Base-by-base conservation (phyloP, 305 asterid genomes). In the Fraxinus floribunda region DNA sequence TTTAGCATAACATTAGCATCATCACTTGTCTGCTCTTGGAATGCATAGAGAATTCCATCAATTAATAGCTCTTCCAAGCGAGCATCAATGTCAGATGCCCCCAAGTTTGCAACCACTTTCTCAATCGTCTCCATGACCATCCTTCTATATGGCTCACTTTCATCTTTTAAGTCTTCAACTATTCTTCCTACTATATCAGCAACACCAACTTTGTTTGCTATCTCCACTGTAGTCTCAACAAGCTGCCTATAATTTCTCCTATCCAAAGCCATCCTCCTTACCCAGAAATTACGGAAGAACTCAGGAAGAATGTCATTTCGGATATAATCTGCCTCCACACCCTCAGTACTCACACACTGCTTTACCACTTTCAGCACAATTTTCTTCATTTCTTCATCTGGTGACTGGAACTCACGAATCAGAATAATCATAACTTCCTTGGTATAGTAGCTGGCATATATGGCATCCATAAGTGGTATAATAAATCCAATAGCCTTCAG, bases 71-170 rank as follows among this genome's bases (percentile, higher is more conserved):
- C 98, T 89, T 94, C 98, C 66, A 95, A 81, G 39, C 99, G 98
- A 44, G 95, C 85, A 88, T 95, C 97, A 49, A 95, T 94, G 85
- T 95, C 97, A 76, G 98, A 94, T 29, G 97, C 93, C 74, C 99
- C 98, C 83, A 95, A 85, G 84, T 95, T 94, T 2, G 92, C 88
- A 18, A 95, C 98, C 86, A 95, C 99, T 85, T 95, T 95, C 91
- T 94, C 99, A 73, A 95, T 95, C n/a, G 99, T 94, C 90, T 95
- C 99, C 99, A 95, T 95, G 52, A 95, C 99, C 99, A 95, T 95
- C 87, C 99, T 89, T 83, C 99, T 87, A 57, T 95, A 95, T 75
- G 98, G 99, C 89, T 95, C 99, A 77, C 98, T 94, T 87, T 93
- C 98, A 68, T 94, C 99, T 90, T 95, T 95, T 44, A 94, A 89